Base-by-base conservation (phyloP, 78 protist genomes). In the Thecamonas trahens region DNA sequence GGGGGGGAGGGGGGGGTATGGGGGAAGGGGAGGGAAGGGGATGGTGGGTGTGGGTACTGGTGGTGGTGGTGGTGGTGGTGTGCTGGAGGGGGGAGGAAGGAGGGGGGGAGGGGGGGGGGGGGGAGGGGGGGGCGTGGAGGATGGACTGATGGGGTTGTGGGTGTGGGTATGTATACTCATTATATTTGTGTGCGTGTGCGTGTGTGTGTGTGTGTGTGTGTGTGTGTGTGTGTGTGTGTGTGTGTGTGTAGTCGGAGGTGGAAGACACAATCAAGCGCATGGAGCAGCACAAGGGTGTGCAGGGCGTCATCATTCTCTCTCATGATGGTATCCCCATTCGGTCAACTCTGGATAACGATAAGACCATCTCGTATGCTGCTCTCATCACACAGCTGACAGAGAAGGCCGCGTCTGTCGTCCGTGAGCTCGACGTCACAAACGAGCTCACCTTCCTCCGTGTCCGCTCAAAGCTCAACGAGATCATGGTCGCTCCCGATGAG, bases 241-340 rank as follows among this genome's bases (percentile, higher is more conserved):
- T n/a, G n/a, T n/a, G n/a, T n/a, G n/a, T n/a, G n/a, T n/a, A n/a
- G n/a, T n/a, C 86, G 3, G 95, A 90, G 17, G 86, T 90, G 8
- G 95, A 90, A 64, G 95, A 90, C 59, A 82, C 89, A 6, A n/a
- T 90, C 61, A 78, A 77, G 77, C 76, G 91, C 45, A 71, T 90
- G 35, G 26, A 13, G 31, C 15, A 44, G 29, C 95, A 85, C 74
- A 74, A 74, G 70, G 91, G 91, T 22, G 95, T 90, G 29, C 17
- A 32, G 13, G 95, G 91, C 29, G 40, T 76, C 37, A 26, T 90
- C 14, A 77, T 90, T 9, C 60, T 82, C 38, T 77, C 85, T 57
- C 5, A 61, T 22, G 85, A 79, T 2, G 91, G 83, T 32, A 62
- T 79, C 5, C 74, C 86, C 35, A 85, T 90, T 57, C 49, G 79